These are phyloP conservation scores for Endocladia muricata DNA, from an alignment of 31 red algal species.

Conservation along the genomic window DNA sequence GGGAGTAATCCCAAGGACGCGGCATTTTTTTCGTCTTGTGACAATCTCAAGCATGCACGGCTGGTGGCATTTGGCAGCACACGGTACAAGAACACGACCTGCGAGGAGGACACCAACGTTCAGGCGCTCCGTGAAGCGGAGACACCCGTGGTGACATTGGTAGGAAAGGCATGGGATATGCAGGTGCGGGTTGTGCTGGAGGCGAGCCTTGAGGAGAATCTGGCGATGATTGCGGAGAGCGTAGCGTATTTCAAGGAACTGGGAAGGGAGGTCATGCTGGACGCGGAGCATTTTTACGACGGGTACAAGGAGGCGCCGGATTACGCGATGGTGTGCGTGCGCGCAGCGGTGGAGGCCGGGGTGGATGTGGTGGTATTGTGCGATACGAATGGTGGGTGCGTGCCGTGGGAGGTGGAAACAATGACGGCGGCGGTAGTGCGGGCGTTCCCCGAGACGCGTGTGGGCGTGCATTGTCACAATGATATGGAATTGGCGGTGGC, in stretches of 20 bases:
- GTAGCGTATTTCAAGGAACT: slow-evolving; percentile 62
- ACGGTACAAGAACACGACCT: slow-evolving; percentile 68
- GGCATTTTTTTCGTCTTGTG: slow-evolving; percentile 73
- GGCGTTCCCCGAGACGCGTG: slow-evolving; percentile 29
- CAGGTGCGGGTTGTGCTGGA: slow-evolving; percentile 88
- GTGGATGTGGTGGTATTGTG: slow-evolving; percentile 91
- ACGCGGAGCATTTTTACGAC: slow-evolving; percentile 99
- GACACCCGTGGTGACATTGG: slow-evolving; percentile 81
- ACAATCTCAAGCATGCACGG: slow-evolving; percentile 36
- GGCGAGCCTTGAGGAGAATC: slow-evolving; percentile 84
- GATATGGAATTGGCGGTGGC: slow-evolving; percentile 98
- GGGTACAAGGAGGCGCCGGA: slow-evolving; percentile 55
- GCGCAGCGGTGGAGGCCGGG: slow-evolving; percentile 75
- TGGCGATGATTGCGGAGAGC: slow-evolving; percentile 90
- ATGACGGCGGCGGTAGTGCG: slow-evolving; percentile 53
- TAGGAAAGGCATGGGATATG: slow-evolving; percentile 84
- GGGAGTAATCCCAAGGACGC: slow-evolving; percentile 97
- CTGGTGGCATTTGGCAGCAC: slow-evolving; percentile 98
- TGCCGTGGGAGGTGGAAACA: slow-evolving; percentile 81
- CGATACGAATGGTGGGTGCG: slow-evolving; percentile 95
- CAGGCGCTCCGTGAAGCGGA: slow-evolving; percentile 56
- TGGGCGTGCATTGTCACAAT: slow-evolving; percentile 99
- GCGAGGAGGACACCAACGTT: slow-evolving; percentile 76
- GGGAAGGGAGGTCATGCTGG: slow-evolving; percentile 85
- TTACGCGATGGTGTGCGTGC: slow-evolving; percentile 75